Base-by-base conservation (phyloP, 441 rosid species). In the Eruca vesicaria region DNA sequence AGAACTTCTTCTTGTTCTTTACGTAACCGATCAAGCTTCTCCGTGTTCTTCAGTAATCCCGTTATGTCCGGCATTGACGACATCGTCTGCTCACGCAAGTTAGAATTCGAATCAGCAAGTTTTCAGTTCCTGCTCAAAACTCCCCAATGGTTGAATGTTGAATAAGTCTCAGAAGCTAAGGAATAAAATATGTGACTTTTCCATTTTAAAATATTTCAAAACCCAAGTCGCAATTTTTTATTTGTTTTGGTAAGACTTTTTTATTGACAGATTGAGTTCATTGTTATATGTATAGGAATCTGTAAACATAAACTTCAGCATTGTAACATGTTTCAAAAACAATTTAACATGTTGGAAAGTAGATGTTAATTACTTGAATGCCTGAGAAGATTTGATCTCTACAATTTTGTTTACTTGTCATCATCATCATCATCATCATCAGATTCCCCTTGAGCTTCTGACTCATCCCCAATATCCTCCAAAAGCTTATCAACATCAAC, bases 381-480 rank as follows among this genome's bases (percentile, higher is more conserved):
- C 11, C 45, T 38, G n/a, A 38, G 45, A 38, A 0, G 50, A 43
- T 43, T 43, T 43, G 19, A 18, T 29, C 64, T 68, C 35, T 53
- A 15, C 9, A 35, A 67, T 26, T 33, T 45, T 33, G 57, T 35
- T 69, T 65, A 76, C 4, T 76, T 45, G 28, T 45, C 87, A 35
- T 91, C 93, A 35, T 88, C 92, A 35, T 88, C 92, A 43, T 35
- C 87, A 36, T 91, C 94, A 43, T 89, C 93, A 20, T 92, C 93
- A 10, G 85, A 92, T 31, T 85, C 98, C 0, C 76, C 90, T 31
- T 84, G 94, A 62, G 83, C 97, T 68, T 84, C 97, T 20, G 78
- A 59, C 35, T 93, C 98, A 7, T 91, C 98, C 14, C 97, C 99
- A 6, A 96, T 82, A 52, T 90, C 99, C 78, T 96, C 97, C 14